Evolutionary conservation across 129 eudicot genomes (phyloP).

Genomic region (Helianthus annuus): HanXRQr2.0-SUNRISE NC_035434.2:160945489-160945988

Average conservation of each 20-base stretch:
- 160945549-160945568: conserved; percentile 27
- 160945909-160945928: conserved; percentile 36
- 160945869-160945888: conserved; percentile 37
- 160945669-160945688: conserved; percentile 31
- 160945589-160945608: conserved; percentile 41
- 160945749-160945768: not conserved
- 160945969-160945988: conserved; percentile 39
- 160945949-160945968: conserved; percentile 37
- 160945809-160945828: not conserved
- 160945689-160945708: conserved; percentile 16
- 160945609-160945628: conserved; percentile 38
- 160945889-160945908: conserved; percentile 36
- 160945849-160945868: not conserved
- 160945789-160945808: not conserved
- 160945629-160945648: conserved; percentile 37
- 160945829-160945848: not conserved
- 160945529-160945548: conserved; percentile 42
- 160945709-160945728: conserved; percentile 6
- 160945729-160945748: not conserved
- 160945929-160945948: conserved; percentile 38
- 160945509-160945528: conserved; percentile 35
- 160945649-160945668: conserved; percentile 44
- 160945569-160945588: conserved; percentile 39
- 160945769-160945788: not conserved
- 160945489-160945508: conserved; percentile 38